Base-by-base conservation (phyloP, 2,329 filamentous ascomycete genomes). In the Pestalotiopsis sp. region DNA sequence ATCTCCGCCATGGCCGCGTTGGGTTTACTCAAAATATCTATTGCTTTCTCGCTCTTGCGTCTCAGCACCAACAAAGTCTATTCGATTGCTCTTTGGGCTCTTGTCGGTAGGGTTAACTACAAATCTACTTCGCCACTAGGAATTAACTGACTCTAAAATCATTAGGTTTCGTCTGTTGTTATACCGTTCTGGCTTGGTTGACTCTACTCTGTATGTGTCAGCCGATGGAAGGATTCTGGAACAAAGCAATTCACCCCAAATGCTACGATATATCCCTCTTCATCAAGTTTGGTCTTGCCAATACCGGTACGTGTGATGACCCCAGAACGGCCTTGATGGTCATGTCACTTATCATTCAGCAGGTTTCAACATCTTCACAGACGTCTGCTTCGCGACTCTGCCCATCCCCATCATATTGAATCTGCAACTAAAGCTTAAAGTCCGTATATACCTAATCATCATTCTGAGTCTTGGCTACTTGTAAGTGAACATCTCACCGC, bases 391-490 rank as follows among this genome's bases (percentile, higher is more conserved):
- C 45, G 82, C 81, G 0, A 78, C 80, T 1, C 74, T 84, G 20
- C 82, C 83, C 0, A 75, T 83, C 1, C 79, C 81, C 2, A 78
- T 84, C 67, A 81, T 84, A 63, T 81, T 80, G 78, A 72, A 74
- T 6, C 72, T 84, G n/a, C 79, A 84, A 67, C 77, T 82, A 74
- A 81, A 80, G 71, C 72, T 73, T n/a, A 76, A 77, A 14, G 78
- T 78, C 1, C 77, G 79, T 23, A 25, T 84, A 0, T 83, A 83
- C 25, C 72, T 85, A 12, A 78, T 83, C 25, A 75, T 71, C 1
- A 80, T 85, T 66, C 73, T 84, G 4, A 80, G 81, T 62, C 74
- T 84, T 23, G 83, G 83, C 38, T 83, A 83, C 69, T 73, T 82
- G 65, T 67, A 61, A 59, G 57, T 20, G 9, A 7, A 23, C 13